These are phyloP conservation scores for Naematelia aurantialba DNA, from an alignment of 768 basidiomycete species.

Conservation along the genomic window DNA sequence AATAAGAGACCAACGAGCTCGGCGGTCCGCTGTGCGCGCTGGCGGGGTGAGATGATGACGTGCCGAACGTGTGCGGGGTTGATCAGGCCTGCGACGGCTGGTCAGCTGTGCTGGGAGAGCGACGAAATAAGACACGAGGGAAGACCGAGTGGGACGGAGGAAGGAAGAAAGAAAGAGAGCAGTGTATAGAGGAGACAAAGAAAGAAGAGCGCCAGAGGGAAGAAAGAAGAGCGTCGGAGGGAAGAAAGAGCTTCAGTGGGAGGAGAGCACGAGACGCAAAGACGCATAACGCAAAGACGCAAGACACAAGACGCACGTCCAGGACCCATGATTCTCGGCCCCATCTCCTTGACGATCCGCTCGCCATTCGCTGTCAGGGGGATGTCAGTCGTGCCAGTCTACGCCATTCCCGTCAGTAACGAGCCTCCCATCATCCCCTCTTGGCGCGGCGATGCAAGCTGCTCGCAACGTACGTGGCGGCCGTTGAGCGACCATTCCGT, in stretches of 20 bases:
- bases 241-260: too few species aligned
- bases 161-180: too few species aligned
- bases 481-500: conserved; percentile 93
- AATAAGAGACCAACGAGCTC: conserved; percentile 55
- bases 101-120: background rate
- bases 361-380: conserved; percentile 76
- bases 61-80: conserved; percentile 73
- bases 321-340: conserved; percentile 65
- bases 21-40: conserved; percentile 79
- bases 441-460: background rate
- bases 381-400: conserved; percentile 87
- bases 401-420: background rate
- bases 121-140: background rate
- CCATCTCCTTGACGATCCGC: conserved; percentile 64
- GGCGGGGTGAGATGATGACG: conserved; percentile 79
- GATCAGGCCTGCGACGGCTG: conserved; percentile 59
- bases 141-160: too few species aligned
- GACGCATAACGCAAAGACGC: too few species aligned
- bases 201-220: too few species aligned
- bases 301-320: conserved; percentile 60
- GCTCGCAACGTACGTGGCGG: conserved; percentile 28
- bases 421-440: background rate
- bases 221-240: too few species aligned
- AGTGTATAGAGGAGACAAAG: too few species aligned
- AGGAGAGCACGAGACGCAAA: too few species aligned